These are phyloP conservation scores for Diaporthe sp. DNA, from an alignment of 2,329 filamentous ascomycete genomes.

Conservation along the genomic window DNA sequence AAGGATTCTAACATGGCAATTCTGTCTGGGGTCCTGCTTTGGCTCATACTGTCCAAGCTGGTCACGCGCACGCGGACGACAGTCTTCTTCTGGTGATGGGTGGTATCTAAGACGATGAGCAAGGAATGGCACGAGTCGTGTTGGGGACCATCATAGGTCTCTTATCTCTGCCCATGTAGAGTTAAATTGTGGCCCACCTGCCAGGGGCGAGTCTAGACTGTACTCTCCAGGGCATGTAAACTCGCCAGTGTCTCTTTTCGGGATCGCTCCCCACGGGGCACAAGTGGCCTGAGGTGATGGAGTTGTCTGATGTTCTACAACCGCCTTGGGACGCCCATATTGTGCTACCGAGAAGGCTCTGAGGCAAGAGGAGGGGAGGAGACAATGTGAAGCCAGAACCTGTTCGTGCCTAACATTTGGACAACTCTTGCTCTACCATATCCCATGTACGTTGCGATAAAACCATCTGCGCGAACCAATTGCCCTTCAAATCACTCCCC, in stretches of 20 bases:
- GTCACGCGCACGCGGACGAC: too few species aligned
- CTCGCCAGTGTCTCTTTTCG: background rate
- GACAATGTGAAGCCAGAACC: background rate
- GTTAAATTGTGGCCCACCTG: conserved; percentile 5
- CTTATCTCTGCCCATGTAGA: background rate
- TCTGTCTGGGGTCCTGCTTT: background rate
- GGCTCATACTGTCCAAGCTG: background rate
- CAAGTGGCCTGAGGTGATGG: background rate
- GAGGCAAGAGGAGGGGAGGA: background rate
- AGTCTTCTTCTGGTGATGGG: background rate
- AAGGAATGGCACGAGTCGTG: background rate
- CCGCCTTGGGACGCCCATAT: background rate
- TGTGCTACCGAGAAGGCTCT: background rate
- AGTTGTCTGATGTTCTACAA: too few species aligned
- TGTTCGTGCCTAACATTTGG: background rate
- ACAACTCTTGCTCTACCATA: conserved; percentile 9
- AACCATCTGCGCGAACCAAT: conserved; percentile 25
- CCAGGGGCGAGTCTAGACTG: background rate
- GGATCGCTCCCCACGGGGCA: background rate
- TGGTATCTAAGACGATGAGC: background rate
- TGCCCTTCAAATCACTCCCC: conserved; percentile 17
- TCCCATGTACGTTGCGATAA: conserved; percentile 12
- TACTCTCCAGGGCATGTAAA: background rate
- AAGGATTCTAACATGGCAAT: background rate
- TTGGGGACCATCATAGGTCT: background rate